These are phyloP conservation scores for Prunus davidiana DNA, from an alignment of 306 rosid species.

Conservation along the genomic window DNA sequence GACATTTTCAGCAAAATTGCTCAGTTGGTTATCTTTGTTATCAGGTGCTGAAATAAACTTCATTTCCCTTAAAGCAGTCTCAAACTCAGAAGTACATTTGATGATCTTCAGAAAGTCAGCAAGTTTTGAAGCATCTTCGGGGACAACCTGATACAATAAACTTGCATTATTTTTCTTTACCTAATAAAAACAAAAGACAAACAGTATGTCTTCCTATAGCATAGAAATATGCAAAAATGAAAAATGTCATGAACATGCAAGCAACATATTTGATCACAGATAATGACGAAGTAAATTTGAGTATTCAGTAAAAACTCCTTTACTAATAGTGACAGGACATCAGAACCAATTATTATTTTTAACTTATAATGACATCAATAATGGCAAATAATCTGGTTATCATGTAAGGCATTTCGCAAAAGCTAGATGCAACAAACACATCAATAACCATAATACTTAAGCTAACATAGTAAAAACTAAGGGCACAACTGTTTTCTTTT, in stretches of 20 bases:
- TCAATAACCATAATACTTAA: not conserved
- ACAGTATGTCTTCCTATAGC: not conserved
- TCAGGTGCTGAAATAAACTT: slow-evolving; percentile 70
- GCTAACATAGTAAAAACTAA: not conserved
- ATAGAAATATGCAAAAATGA: slow-evolving; percentile 8
- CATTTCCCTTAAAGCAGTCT: slow-evolving; percentile 61
- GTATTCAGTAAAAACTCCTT: not conserved
- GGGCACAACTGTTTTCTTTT: not conserved
- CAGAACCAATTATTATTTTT: not conserved
- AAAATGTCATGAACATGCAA: not conserved
- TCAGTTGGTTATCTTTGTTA: slow-evolving; percentile 61
- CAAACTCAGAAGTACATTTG: slow-evolving; percentile 65
- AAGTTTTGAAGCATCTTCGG: slow-evolving; percentile 93
- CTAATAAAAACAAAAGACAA: not conserved
- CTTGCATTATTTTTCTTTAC: not conserved
- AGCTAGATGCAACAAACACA: not conserved
- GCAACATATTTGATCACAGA: not conserved
- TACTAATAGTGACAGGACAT: not conserved
- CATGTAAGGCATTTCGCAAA: not conserved
- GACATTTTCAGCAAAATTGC: slow-evolving; percentile 78
- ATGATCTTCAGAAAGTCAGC: slow-evolving; percentile 79
- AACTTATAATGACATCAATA: not conserved
- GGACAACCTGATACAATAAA: slow-evolving; percentile 77
- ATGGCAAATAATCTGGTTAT: no score
- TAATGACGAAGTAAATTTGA: not conserved